Conservation (phyloP, 345 rosid species). For the Bruguiera gymnorhiza region DNA sequence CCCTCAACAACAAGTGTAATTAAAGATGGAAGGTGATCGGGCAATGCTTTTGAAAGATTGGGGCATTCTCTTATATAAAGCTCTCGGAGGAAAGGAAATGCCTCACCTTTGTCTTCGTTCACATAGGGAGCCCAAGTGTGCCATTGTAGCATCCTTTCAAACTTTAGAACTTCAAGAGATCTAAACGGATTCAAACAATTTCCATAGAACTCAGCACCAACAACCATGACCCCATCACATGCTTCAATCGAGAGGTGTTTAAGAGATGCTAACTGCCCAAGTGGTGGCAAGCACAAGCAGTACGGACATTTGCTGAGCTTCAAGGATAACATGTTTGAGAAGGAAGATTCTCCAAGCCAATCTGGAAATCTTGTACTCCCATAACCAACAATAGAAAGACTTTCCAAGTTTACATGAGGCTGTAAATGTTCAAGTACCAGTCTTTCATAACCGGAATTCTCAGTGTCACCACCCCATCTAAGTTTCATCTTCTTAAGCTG, state of each 20-base stretch:
- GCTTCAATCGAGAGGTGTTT: neutral
- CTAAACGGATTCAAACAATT: slow-evolving; percentile 8
- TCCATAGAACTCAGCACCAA: slow-evolving; percentile 18
- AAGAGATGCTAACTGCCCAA: slow-evolving; percentile 8
- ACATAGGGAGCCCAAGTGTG: neutral
- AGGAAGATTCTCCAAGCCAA: slow-evolving; percentile 10
- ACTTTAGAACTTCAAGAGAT: slow-evolving; percentile 13
- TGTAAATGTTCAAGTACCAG: slow-evolving; percentile 4
- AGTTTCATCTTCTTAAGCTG: slow-evolving; percentile 2
- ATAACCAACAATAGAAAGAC: slow-evolving; percentile 4
- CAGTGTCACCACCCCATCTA: slow-evolving; percentile 1
- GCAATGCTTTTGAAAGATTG: slow-evolving; percentile 7
- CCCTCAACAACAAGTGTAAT: neutral
- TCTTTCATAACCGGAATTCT: neutral
- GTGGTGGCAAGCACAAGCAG: slow-evolving; percentile 3
- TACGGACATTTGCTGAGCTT: neutral
- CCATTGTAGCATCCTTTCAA: slow-evolving; percentile 13
- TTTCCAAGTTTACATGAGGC: slow-evolving; percentile 1
- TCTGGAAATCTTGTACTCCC: slow-evolving; percentile 7
- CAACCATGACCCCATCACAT: slow-evolving; percentile 1
- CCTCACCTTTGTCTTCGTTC: slow-evolving; percentile 5
- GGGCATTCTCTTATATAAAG: slow-evolving; percentile 12
- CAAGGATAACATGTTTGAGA: neutral
- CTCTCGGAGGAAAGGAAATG: slow-evolving; percentile 16
- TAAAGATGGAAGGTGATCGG: slow-evolving; percentile 20